A percentile compares a stretch with the other conserved stretches of the same genome.
phyloP scores from a whole-genome alignment of 768 basidiomycete species.

The Macrolepiota fuliginosa region DNA sequence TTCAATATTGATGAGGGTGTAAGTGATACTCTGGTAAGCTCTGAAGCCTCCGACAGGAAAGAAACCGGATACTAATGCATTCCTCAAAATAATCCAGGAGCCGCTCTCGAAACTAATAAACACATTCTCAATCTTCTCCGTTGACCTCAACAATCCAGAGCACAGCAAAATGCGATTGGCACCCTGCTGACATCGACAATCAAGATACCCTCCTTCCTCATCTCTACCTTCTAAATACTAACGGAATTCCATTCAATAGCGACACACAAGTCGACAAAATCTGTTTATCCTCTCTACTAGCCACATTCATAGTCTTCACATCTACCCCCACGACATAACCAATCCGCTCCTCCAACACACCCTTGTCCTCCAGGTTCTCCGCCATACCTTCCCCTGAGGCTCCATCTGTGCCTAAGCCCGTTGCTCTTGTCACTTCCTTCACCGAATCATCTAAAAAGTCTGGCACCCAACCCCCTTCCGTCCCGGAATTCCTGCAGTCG shows the following conservation, averaged over 20 bases:
- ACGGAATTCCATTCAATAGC: slow-evolving; percentile 35
- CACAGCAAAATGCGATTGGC: slow-evolving; percentile 34
- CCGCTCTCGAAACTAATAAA: slow-evolving; percentile 29
- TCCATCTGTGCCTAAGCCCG: slow-evolving; percentile 58
- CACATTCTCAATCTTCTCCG: slow-evolving; percentile 21
- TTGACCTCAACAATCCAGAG: slow-evolving; percentile 31
- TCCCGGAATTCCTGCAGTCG: slow-evolving; percentile 38
- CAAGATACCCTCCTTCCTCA: slow-evolving; percentile 34
- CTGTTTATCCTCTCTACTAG: slow-evolving; percentile 41
- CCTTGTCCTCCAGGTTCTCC: slow-evolving; percentile 54
- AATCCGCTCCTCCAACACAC: slow-evolving; percentile 36
- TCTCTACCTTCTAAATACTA: not conserved
- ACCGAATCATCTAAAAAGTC: slow-evolving; percentile 45
- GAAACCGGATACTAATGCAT: slow-evolving; percentile 3
- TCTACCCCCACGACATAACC: slow-evolving; percentile 23
- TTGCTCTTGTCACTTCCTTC: slow-evolving; percentile 44
- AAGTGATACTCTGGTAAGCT: not conserved
- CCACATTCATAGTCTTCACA: slow-evolving; percentile 48
- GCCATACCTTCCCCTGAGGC: slow-evolving; percentile 82
- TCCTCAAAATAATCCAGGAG: slow-evolving; percentile 30
- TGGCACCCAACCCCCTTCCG: slow-evolving; percentile 37
- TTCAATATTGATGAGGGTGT: slow-evolving; percentile 5
- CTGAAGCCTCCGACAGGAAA: slow-evolving; percentile 8
- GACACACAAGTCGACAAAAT: slow-evolving; percentile 28
- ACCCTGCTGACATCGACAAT: slow-evolving; percentile 37